These are phyloP conservation scores for Pseudoturritis turrita DNA, from an alignment of 345 rosid species.

Conservation along the genomic window DNA sequence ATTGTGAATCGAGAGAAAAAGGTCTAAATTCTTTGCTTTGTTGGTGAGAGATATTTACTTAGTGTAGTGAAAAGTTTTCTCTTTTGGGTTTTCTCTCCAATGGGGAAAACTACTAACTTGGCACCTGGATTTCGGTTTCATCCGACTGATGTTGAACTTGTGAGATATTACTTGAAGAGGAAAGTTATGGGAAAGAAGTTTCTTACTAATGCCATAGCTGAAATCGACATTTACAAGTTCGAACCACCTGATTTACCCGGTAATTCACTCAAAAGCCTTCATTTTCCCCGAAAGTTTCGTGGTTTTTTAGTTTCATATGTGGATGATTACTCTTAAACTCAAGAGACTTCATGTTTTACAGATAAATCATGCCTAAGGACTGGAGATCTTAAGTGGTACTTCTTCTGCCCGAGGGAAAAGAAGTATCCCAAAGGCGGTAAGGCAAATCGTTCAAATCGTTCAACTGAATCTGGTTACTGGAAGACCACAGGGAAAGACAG, in stretches of 20 bases:
- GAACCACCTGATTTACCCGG: slow-evolving; percentile 72
- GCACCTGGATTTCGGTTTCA: slow-evolving; percentile 80
- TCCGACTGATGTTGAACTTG: slow-evolving; percentile 75
- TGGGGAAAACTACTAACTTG: slow-evolving; percentile 37
- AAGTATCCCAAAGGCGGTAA: slow-evolving; percentile 48
- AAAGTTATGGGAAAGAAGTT: slow-evolving; percentile 55
- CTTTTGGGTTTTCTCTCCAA: slow-evolving; percentile 7
- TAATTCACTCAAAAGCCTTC: not conserved
- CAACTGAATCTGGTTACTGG: slow-evolving; percentile 65
- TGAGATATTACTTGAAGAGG: slow-evolving; percentile 59
- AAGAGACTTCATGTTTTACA: not conserved
- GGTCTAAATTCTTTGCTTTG: not conserved
- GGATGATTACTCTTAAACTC: not conserved
- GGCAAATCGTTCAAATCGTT: slow-evolving; percentile 47
- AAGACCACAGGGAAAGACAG: slow-evolving; percentile 73
- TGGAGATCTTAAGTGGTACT: slow-evolving; percentile 76
- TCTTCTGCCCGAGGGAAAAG: slow-evolving; percentile 67
- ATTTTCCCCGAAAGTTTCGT: not conserved
- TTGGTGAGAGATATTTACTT: not conserved
- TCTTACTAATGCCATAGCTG: slow-evolving; percentile 40
- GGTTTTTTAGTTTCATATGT: not conserved
- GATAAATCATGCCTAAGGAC: slow-evolving; percentile 37
- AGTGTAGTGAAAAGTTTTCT: not conserved
- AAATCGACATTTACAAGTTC: slow-evolving; percentile 52
- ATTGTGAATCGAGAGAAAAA: not conserved